Evolutionary conservation across 2,329 filamentous ascomycete genomes (phyloP), one percentile per base, ranked within the genome.

Genomic region (Aspergillus thermomutatus): DNA sequence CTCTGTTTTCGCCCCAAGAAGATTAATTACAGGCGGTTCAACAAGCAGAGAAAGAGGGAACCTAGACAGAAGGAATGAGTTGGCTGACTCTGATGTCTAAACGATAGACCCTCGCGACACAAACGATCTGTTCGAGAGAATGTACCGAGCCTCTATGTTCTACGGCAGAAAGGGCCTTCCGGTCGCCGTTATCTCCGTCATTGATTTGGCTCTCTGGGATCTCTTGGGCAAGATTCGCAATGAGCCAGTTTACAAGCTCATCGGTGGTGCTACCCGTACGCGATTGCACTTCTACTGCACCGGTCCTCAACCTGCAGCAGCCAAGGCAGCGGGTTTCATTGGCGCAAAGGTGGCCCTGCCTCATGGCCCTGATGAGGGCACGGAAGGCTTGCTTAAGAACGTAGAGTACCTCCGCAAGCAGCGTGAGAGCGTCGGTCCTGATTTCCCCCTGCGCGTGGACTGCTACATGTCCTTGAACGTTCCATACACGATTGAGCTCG

Each of bases 401-500:
- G 83, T 96, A 54, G 91, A 91, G 72, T 97, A 92, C 72, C 83
- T 97, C 50, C 86, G 88, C 64, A 88, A 90, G 75, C 91, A 96
- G 75, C 86, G 92, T 54, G 89, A 92, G 70, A 85, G 85, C 54
- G 88, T 97, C 46, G 92, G 92, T 0, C 90, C 91, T 0, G 90
- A 96, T 73, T 97, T 94, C 72, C 92, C 92, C 48, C 82, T 97
- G 64, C 92, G 95, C 81, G 92, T 97, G 4, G 92, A 97, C 78
- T 97, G 92, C 81, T 97, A 96, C 78, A 97, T 97, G 92, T 92
- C 89, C 64, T 80, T 97, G 69, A 96, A 92, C 68, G 92, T 97
- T 26, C 80, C 90, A 1, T 97, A 97, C 78, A 96, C 91, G 3
- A 96, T 97, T 65, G 89, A 96, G 75, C 82, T 97, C 25, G 92